Base-by-base conservation (phyloP, 2,329 filamentous ascomycete genomes). In the Huntiella abstrusa region DNA sequence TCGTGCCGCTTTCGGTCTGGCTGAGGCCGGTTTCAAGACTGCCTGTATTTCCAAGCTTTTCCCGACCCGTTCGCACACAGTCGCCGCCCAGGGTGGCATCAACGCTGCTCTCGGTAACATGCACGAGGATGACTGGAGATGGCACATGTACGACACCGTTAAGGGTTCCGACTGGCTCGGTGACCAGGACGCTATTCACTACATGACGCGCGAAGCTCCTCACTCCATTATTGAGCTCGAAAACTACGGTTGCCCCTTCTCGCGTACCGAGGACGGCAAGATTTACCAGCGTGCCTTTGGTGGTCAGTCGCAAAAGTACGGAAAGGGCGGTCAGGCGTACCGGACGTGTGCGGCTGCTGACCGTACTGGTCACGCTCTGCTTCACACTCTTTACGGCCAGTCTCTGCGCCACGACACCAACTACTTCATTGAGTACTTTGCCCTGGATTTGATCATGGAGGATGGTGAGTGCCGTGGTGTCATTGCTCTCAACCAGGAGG, bases 341-440 rank as follows among this genome's bases (percentile, higher is more conserved):
- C 77, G 91, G 67, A 92, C 86, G 73, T 92, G 85, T 63, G 88
- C 87, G 63, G 91, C 87, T 51, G 91, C 88, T 55, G 91, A 98
- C 64, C 76, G 88, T 73, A 96, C 91, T 52, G 91, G 91, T 53
- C 91, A 98, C 67, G 91, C 91, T 58, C 82, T 98, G 55, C 77
- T 98, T 45, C 91, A 98, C 74, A 98, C 91, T 19, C 83, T 98
- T 54, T 98, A 96, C 67, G 91, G 91, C 58, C 88, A 95, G 70
- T 95, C 87, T 46, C 76, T 96, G 51, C 75, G 84, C 60, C 86
- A 96, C 74, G 94, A 95, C 73, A 95, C 88, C 60, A 95, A 95
- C 72, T 98, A 95, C 75, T 96, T 98, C 68, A 95, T 98, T 64
- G 91, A 96, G 67, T 96, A 87, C 73, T 98, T 96, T 63, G 91